phyloP scores from a whole-genome alignment of 257 asterid genomes.

The Solanum gandarillasii region DNA sequence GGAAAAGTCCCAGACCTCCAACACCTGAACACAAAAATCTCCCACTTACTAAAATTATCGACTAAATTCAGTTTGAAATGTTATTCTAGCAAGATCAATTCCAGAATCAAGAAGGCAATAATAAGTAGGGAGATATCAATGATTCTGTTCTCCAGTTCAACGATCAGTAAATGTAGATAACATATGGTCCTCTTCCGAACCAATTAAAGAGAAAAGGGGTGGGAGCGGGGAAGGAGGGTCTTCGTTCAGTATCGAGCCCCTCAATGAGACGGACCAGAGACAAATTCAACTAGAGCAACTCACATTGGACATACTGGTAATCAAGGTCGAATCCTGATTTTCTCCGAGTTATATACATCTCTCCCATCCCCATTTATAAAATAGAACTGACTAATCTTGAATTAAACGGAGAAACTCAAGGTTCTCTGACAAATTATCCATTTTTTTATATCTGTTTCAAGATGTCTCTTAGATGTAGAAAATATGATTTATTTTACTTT shows the following conservation, averaged over 20 bases:
- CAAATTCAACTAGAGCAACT: neutral
- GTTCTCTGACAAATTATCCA: neutral
- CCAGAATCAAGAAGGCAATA: neutral
- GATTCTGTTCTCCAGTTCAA: neutral
- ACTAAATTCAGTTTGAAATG: neutral
- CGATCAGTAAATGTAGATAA: neutral
- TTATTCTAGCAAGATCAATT: neutral
- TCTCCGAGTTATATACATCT: neutral
- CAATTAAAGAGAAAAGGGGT: neutral
- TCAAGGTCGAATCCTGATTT: neutral
- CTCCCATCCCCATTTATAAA: neutral
- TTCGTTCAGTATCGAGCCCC: neutral
- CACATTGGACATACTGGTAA: neutral
- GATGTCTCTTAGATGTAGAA: neutral
- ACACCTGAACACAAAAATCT: constrained; percentile 41
- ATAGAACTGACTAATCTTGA: neutral
- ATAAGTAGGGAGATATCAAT: neutral
- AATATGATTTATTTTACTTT: neutral
- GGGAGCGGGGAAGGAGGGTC: neutral
- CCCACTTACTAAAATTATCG: neutral
- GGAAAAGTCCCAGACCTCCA: constrained; percentile 96
- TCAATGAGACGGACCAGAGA: neutral
- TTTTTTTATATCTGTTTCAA: neutral
- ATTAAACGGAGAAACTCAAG: neutral
- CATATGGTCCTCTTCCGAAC: neutral